Evolutionary conservation across 208 protist species (phyloP).

Genomic region (Crithidia bombi): DNA sequence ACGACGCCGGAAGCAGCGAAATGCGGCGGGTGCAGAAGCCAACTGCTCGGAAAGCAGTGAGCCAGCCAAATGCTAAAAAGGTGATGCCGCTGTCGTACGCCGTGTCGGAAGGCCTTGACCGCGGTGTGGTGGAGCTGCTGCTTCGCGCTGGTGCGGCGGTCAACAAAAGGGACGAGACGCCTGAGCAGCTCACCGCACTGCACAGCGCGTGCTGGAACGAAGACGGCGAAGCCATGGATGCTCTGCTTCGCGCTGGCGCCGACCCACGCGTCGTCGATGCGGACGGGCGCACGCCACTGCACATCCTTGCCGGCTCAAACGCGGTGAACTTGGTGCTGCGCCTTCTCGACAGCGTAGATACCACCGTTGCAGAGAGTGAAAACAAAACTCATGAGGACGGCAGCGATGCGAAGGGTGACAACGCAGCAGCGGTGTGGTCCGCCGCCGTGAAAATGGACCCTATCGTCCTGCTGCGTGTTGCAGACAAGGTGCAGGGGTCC

Average conservation of each 20-base stretch:
- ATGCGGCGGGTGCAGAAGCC: slow-evolving; percentile 21
- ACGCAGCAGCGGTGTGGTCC: slow-evolving; percentile 7
- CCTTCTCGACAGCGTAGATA: slow-evolving; percentile 30
- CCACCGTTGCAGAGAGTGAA: neutral
- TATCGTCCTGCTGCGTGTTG: slow-evolving; percentile 32
- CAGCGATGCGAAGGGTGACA: neutral
- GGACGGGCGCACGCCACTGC: slow-evolving; percentile 55
- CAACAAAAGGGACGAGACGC: slow-evolving; percentile 44
- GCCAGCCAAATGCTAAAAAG: slow-evolving; percentile 46
- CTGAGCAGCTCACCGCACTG: slow-evolving; percentile 42
- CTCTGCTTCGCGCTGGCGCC: slow-evolving; percentile 51
- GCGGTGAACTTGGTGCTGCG: slow-evolving; percentile 33
- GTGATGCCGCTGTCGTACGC: slow-evolving; percentile 53
- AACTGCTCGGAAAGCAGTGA: neutral
- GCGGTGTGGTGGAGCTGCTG: slow-evolving; percentile 37
- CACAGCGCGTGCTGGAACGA: slow-evolving; percentile 58
- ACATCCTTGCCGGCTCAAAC: slow-evolving; percentile 60
- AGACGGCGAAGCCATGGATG: slow-evolving; percentile 40
- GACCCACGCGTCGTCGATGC: slow-evolving; percentile 46
- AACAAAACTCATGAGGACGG: slow-evolving; percentile 15
- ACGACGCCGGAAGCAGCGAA: slow-evolving; percentile 35
- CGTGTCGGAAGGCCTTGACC: slow-evolving; percentile 38
- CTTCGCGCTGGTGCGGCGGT: slow-evolving; percentile 50
- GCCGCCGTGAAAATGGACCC: slow-evolving; percentile 28
- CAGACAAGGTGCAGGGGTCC: slow-evolving; percentile 21